These are phyloP conservation scores for Alternaria tenuissima DNA, from an alignment of 2,329 filamentous ascomycete species.

Conservation along the genomic window DNA sequence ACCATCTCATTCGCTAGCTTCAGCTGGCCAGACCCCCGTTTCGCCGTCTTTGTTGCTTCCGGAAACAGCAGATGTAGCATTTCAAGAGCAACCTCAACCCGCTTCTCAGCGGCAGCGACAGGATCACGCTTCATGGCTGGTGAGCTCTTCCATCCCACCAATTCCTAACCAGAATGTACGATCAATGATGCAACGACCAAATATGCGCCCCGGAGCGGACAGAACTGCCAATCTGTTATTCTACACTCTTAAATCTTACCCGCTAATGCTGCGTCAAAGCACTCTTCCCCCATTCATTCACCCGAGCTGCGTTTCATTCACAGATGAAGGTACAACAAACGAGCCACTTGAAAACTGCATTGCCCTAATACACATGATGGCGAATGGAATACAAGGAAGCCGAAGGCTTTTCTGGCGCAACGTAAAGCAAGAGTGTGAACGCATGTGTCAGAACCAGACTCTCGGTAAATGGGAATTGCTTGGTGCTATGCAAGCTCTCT, in stretches of 20 bases:
- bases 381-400: slow-evolving; percentile 41
- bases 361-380: slow-evolving; percentile 54
- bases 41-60: neutral
- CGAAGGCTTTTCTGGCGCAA: slow-evolving; percentile 58
- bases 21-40: neutral
- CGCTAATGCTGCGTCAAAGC: slow-evolving; percentile 52
- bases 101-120: neutral
- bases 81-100: neutral
- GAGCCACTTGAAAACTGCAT: slow-evolving; percentile 55
- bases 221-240: slow-evolving; percentile 50
- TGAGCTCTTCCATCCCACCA: slow-evolving; percentile 29
- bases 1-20: neutral
- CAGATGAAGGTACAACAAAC: slow-evolving; percentile 31
- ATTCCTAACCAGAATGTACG: slow-evolving; percentile 28
- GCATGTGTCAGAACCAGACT: slow-evolving; percentile 5
- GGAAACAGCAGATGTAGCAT: neutral
- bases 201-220: slow-evolving; percentile 35
- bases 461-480: slow-evolving; percentile 51
- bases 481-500: slow-evolving; percentile 55
- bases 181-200: slow-evolving; percentile 40
- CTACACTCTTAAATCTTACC: slow-evolving; percentile 55
- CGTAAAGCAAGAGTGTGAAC: slow-evolving; percentile 54
- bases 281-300: slow-evolving; percentile 57
- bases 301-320: slow-evolving; percentile 35
- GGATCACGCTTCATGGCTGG: neutral